Percentiles rank a stretch among this genome's conserved stretches.
Evolutionary conservation across 2,329 filamentous ascomycete genomes (phyloP).

Genomic region (Rhytidhysteron rufulum): DNA sequence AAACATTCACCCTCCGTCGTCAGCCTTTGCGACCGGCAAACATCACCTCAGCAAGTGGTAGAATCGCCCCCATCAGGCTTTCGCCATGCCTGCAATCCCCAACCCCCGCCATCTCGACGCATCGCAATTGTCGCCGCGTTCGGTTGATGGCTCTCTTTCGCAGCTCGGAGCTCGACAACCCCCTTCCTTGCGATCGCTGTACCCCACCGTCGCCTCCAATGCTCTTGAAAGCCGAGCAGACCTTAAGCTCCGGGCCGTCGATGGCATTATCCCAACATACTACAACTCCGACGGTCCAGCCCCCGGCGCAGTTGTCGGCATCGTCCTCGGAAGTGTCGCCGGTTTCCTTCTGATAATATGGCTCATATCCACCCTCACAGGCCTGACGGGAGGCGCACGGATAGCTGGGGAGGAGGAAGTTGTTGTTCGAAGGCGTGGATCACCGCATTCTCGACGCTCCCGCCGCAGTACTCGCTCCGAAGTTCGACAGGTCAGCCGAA

Average conservation of each 20-base stretch:
- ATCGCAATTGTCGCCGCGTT: slow-evolving; percentile 19
- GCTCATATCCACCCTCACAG: slow-evolving; percentile 44
- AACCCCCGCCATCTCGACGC: slow-evolving; percentile 12
- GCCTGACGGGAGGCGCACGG: slow-evolving; percentile 26
- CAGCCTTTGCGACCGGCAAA: neutral
- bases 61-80: slow-evolving; percentile 7
- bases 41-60: slow-evolving; percentile 8
- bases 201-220: slow-evolving; percentile 4
- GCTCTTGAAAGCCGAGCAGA: slow-evolving; percentile 14
- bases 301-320: slow-evolving; percentile 58
- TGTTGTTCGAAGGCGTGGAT: slow-evolving; percentile 40
- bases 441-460: slow-evolving; percentile 29
- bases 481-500: slow-evolving; percentile 36
- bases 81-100: slow-evolving; percentile 26
- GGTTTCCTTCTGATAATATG: slow-evolving; percentile 53
- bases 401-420: slow-evolving; percentile 56
- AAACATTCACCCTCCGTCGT: neutral
- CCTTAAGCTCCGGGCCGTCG: slow-evolving; percentile 10
- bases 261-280: slow-evolving; percentile 56
- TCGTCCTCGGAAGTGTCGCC: slow-evolving; percentile 53
- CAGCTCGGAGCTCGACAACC: slow-evolving; percentile 9
- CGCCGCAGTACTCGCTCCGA: slow-evolving; percentile 27
- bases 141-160: slow-evolving; percentile 7
- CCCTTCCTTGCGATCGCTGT: neutral
- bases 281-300: slow-evolving; percentile 54